phyloP scores from a whole-genome alignment of 768 basidiomycete species.

The Chiua virens region DNA sequence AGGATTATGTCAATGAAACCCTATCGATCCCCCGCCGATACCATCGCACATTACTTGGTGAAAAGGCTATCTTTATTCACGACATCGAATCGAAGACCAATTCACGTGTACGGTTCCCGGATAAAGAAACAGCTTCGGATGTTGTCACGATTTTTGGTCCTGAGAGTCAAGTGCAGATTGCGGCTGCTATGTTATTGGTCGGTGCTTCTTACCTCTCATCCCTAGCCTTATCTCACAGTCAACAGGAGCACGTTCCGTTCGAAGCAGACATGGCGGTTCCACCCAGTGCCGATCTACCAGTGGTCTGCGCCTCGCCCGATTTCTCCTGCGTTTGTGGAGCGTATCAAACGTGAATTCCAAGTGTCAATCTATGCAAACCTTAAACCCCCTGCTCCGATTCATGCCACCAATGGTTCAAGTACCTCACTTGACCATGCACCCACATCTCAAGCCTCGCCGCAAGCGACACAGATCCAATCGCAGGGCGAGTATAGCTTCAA shows the following conservation, averaged over 20 bases:
- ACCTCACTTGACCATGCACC: conserved; percentile 50
- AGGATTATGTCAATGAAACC: conserved; percentile 93
- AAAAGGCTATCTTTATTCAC: conserved; percentile 95
- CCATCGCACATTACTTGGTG: conserved; percentile 91
- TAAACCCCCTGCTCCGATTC: conserved; percentile 41
- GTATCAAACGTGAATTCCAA: conserved; percentile 91
- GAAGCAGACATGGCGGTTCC: conserved; percentile 94
- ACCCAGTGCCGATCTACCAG: conserved; percentile 74
- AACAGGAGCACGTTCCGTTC: conserved; percentile 91
- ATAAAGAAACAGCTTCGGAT: conserved; percentile 93
- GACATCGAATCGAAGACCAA: conserved; percentile 98
- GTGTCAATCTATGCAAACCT: conserved; percentile 85
- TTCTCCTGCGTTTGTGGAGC: conserved; percentile 84
- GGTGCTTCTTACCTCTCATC: conserved; percentile 23
- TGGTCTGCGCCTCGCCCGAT: conserved; percentile 74
- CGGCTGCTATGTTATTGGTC: conserved; percentile 92
- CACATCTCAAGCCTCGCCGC: conserved; percentile 19
- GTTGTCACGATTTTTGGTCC: conserved; percentile 96
- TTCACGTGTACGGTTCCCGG: conserved; percentile 87
- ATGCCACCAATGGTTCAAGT: conserved; percentile 46
- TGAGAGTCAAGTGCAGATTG: conserved; percentile 95
- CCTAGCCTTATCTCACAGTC: conserved; percentile 1
- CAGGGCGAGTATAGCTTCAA: conserved; percentile 84
- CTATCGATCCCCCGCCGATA: conserved; percentile 92
- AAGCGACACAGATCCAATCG: conserved; percentile 17